Conservation (phyloP, 768 basidiomycete genomes). For the Phlebiopsis flavidoalba region DNA sequence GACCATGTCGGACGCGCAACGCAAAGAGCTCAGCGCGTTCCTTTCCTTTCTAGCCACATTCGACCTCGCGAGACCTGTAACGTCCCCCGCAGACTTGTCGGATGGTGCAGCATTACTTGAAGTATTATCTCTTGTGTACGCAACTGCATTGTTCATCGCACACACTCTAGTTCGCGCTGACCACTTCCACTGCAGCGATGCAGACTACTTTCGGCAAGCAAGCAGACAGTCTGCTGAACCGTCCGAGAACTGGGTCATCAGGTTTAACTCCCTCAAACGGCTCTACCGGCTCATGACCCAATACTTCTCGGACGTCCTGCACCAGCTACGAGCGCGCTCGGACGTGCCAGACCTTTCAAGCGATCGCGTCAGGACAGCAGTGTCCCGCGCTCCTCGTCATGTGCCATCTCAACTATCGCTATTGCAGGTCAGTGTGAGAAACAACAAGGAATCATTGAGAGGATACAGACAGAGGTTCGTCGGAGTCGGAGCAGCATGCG, state of each 20-base stretch:
- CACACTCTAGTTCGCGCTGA: background rate
- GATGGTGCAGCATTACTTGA: slow-evolving; percentile 77
- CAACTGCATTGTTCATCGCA: slow-evolving; percentile 4
- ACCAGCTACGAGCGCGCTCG: slow-evolving; percentile 69
- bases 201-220: slow-evolving; percentile 68
- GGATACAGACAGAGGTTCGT: slow-evolving; percentile 82
- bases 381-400: slow-evolving; percentile 62
- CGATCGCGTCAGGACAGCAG: slow-evolving; percentile 76
- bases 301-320: slow-evolving; percentile 80
- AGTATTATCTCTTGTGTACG: slow-evolving; percentile 73
- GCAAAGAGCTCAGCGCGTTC: slow-evolving; percentile 75
- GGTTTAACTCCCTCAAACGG: slow-evolving; percentile 78
- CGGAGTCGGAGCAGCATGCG: slow-evolving; percentile 79
- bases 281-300: slow-evolving; percentile 86
- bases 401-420: slow-evolving; percentile 77
- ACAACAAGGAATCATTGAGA: slow-evolving; percentile 86
- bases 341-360: slow-evolving; percentile 86
- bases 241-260: slow-evolving; percentile 86
- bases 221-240: slow-evolving; percentile 53
- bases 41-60: slow-evolving; percentile 77
- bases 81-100: slow-evolving; percentile 63
- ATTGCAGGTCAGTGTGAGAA: slow-evolving; percentile 87
- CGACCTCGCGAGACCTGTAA: slow-evolving; percentile 57
- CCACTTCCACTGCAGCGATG: slow-evolving; percentile 46
- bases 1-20: slow-evolving; percentile 30